Evolutionary conservation across 306 rosid species (phyloP).

Genomic region (Herpetospermum pedunculosum): DNA sequence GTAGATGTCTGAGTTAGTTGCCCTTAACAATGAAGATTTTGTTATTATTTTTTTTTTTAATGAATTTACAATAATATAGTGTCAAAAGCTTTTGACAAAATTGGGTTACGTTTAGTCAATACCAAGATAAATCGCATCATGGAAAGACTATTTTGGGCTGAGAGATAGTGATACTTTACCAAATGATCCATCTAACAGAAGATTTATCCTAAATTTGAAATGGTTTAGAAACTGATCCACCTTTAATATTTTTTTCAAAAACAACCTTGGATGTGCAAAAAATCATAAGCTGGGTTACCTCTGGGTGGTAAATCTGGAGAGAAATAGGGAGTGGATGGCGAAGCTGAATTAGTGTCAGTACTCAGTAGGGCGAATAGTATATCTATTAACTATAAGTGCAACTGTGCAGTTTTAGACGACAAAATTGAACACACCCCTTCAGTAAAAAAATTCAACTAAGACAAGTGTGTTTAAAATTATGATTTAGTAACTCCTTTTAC

Average conservation of each 20-base stretch:
- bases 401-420: neutral
- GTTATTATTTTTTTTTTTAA: neutral
- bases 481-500: neutral
- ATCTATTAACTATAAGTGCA: neutral
- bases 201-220: neutral
- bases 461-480: neutral
- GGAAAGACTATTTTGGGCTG: neutral
- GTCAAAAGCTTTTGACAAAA: neutral
- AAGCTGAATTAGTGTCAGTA: neutral
- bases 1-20: too few relatives aligned
- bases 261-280: neutral
- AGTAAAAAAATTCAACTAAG: neutral
- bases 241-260: neutral
- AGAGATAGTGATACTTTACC: neutral
- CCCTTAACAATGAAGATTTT: too few relatives aligned
- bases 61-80: neutral
- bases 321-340: neutral
- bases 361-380: neutral
- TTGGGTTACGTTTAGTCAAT: neutral
- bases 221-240: neutral
- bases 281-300: neutral
- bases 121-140: neutral
- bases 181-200: neutral
- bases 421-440: neutral
- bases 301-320: neutral